Base-by-base conservation (phyloP, 495 filamentous ascomycete species). In the Tuber microsphaerosporum region DNA sequence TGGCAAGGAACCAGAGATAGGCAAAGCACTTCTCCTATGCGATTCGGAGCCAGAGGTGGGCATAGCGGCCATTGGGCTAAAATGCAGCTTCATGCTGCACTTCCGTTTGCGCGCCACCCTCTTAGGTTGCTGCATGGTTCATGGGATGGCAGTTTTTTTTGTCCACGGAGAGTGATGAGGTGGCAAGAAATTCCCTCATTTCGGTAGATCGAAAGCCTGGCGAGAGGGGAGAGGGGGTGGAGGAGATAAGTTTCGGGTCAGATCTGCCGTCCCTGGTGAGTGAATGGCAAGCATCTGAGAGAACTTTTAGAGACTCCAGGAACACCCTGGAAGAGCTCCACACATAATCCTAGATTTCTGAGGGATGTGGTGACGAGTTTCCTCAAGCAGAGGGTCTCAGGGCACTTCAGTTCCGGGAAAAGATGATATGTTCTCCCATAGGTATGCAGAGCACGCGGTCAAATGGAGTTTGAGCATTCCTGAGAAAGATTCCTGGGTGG, bases 141-240 rank as follows among this genome's bases (percentile, higher is more conserved):
- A 65, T n/a, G 12, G 31, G 34, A 19, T 31, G 34, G 4, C 26
- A 34, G 56, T 65, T 34, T 65, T 2, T 16, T 16, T 34, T 17
- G 14, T 26, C 26, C 5, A 65, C 56, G 17, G 14, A 2, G 12
- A 16, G 26, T 65, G 56, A 34, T 65, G 56, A 65, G 56, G 56
- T 65, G 56, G 56, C 56, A 65, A 19, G 26, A 65, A 65, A 65
- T 65, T 65, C 31, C 56, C 56, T 65, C 56, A 65, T 34, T 65
- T 65, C 56, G 14, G 56, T 34, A 34, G 56, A 65, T 65, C 56
- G 4, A 65, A 31, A 65, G 4, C 26, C 3, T 5, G 3, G 12
- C 4, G 51, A 20, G 31, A n/a, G n/a, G 56, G 56, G 56, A 22
- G 4, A 31, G n/a, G 7, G 51, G 19, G 46, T 22, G 22, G 48